Evolutionary conservation across 768 basidiomycete genomes (phyloP).

Genomic region (Hypholoma fasciculare): DNA sequence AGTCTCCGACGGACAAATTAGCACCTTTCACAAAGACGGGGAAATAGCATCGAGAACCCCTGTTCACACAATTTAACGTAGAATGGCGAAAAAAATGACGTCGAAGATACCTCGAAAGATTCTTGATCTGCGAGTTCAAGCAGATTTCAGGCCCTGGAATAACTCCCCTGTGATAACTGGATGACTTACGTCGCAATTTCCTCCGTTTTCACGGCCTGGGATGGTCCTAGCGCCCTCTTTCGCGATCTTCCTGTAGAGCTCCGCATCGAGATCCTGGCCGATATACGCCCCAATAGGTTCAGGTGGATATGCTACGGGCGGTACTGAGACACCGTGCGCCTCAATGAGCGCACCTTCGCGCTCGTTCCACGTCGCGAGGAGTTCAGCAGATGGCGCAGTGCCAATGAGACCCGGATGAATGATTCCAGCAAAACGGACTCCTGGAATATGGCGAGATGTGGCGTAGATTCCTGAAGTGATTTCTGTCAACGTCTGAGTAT

Average conservation of each 20-base stretch:
- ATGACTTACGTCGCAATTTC: constrained; percentile 65
- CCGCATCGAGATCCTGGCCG: constrained; percentile 57
- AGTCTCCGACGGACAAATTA: constrained; percentile 77
- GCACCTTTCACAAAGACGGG: constrained; percentile 79
- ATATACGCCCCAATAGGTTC: constrained; percentile 61
- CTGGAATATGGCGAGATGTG: constrained; percentile 74
- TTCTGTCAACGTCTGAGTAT: too few species aligned
- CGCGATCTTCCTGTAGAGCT: constrained; percentile 52
- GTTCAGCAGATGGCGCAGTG: constrained; percentile 72
- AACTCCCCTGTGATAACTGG: too few species aligned
- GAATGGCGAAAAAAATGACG: neutral
- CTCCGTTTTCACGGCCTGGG: constrained; percentile 79
- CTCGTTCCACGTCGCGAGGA: constrained; percentile 73
- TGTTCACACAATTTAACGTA: constrained; percentile 14
- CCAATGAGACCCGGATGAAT: constrained; percentile 78
- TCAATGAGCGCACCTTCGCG: constrained; percentile 69
- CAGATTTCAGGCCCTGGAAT: neutral
- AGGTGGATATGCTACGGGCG: constrained; percentile 69
- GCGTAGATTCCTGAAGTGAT: constrained; percentile 58
- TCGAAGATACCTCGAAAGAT: constrained; percentile 51
- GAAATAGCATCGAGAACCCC: constrained; percentile 73
- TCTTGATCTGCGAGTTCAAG: constrained; percentile 58
- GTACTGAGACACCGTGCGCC: constrained; percentile 48
- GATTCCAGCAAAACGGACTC: constrained; percentile 77
- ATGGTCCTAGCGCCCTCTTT: constrained; percentile 72